Evolutionary conservation across 768 basidiomycete genomes (phyloP).

Genomic region (Amanita pallidorosea): DNA sequence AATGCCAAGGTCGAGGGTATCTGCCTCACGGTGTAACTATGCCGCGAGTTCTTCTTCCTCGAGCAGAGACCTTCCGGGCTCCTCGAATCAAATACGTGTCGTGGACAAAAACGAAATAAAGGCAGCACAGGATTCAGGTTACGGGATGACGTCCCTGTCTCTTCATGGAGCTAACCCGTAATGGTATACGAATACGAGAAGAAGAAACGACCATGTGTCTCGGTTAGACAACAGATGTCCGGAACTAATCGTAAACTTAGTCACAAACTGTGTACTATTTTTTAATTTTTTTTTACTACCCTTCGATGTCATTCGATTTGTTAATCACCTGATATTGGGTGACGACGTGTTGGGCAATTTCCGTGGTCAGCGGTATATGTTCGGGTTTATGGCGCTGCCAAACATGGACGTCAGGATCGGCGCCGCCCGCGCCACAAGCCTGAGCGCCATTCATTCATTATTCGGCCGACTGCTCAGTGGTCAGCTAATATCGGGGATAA

Average conservation of each 20-base stretch:
- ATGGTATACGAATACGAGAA: neutral
- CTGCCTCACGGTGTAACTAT: neutral
- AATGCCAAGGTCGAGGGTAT: neutral
- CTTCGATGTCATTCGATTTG: neutral
- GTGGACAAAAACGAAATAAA: slow-evolving; percentile 1
- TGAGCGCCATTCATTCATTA: neutral
- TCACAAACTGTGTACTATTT: too few relatives aligned
- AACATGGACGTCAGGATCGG: neutral
- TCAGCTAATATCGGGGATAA: neutral
- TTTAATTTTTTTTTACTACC: too few relatives aligned
- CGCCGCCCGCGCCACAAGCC: neutral
- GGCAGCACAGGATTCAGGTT: slow-evolving; percentile 2
- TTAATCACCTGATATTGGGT: neutral
- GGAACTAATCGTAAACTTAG: too few relatives aligned
- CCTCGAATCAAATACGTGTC: neutral
- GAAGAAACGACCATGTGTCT: too few relatives aligned
- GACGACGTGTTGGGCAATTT: neutral
- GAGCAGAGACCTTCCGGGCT: neutral
- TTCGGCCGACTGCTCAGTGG: neutral
- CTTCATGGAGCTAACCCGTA: neutral
- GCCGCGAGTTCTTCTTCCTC: neutral
- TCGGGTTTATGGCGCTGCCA: neutral
- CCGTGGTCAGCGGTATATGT: neutral
- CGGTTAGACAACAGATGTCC: too few relatives aligned
- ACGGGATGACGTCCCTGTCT: neutral